Conservation (phyloP, 2,329 filamentous ascomycete species). For the Diaporthe capsici region DNA sequence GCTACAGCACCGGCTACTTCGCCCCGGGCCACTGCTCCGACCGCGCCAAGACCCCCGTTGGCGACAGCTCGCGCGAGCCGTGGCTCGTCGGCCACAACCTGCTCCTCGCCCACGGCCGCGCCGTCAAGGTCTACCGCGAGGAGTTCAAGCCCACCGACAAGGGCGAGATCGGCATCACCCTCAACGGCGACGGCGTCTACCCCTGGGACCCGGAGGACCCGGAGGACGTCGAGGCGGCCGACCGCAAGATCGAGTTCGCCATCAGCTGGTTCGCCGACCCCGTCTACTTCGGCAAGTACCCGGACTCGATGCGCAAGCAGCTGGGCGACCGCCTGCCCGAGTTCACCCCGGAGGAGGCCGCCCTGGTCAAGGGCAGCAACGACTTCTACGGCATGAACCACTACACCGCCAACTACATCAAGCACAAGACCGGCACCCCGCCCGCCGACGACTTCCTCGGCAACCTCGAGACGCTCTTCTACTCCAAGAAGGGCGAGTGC, state of each 20-base stretch:
- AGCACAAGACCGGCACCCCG: constrained; percentile 74
- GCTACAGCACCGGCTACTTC: constrained; percentile 83
- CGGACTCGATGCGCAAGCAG: constrained; percentile 85
- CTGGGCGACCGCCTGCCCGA: constrained; percentile 82
- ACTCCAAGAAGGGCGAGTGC: constrained; percentile 78
- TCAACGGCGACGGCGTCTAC: constrained; percentile 87
- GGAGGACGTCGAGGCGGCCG: constrained; percentile 79
- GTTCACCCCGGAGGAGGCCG: constrained; percentile 80
- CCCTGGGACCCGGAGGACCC: constrained; percentile 87
- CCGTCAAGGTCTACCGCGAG: constrained; percentile 85
- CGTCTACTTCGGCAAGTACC: constrained; percentile 87
- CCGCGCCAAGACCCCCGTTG: constrained; percentile 76
- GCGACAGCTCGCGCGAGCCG: constrained; percentile 82
- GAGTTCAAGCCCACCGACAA: constrained; percentile 81
- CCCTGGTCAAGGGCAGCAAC: constrained; percentile 86
- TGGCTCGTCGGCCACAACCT: constrained; percentile 89
- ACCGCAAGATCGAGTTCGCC: constrained; percentile 88
- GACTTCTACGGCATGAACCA: constrained; percentile 97
- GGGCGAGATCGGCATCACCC: constrained; percentile 87
- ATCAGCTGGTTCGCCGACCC: constrained; percentile 93
- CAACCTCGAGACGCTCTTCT: constrained; percentile 80
- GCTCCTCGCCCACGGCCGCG: constrained; percentile 83
- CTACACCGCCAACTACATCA: constrained; percentile 91
- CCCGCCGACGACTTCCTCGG: constrained; percentile 78
- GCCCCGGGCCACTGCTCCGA: constrained; percentile 88